Base-by-base conservation (phyloP, 176 grass and related monocot genomes). In the Triticum timopheevii region DNA sequence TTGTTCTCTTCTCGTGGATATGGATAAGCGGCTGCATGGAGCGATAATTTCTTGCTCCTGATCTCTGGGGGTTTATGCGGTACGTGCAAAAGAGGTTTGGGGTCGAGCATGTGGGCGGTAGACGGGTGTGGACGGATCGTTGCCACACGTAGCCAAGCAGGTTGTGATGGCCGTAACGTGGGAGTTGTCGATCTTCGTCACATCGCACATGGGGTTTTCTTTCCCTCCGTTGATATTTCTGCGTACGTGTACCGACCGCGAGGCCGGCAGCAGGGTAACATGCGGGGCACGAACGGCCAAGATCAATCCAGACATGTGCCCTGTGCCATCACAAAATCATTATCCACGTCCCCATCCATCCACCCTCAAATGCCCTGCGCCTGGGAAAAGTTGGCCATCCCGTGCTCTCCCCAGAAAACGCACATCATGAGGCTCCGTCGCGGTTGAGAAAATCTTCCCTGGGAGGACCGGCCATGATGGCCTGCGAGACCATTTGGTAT, bases 201-300 rank as follows among this genome's bases (percentile, higher is more conserved):
- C 16, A 12, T 28, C 4, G 40, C 69, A 84, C 52, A 45, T 62
- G 82, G 24, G 17, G 10, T 36, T 31, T 33, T 6, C 82, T 36
- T 31, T 33, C 10, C 82, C 31, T 45, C 24, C 54, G 3, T 74
- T 22, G 56, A 54, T 59, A 59, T 31, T 75, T 64, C 54, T 44
- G 36, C 25, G 56, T 63, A 58, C 25, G 69, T 63, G 38, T 54
- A 27, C 50, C 50, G 47, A 50, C 13, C 6, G 50, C 50, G 50
- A 58, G 54, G 54, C 8, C 39, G 24, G 38, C 39, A 47, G 61
- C 78, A 47, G 9, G 82, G 69, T 75, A 75, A 84, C 82, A 75
- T 84, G 69, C 82, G 31, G 44, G 66, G 2, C 12, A 38, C 44
- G 8, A 59, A 56, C 25, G 11, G 45, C 58, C 66, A 25, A 58